Evolutionary conservation across 352 stramenopile genomes (phyloP).

Genomic region (Phytophthora constricta): DNA sequence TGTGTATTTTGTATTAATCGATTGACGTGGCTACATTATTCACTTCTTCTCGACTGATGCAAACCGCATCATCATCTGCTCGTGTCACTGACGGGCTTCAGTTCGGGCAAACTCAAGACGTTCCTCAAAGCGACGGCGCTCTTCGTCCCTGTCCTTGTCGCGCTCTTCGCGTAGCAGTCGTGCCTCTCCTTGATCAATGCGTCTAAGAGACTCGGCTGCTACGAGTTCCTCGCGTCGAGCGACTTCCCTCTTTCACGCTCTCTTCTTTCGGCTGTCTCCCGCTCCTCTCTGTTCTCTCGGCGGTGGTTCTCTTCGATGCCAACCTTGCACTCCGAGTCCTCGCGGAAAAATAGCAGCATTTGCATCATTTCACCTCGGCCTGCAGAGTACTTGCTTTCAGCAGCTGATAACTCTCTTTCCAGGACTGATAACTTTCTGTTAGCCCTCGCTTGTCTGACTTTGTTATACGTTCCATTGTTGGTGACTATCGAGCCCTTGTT

Average conservation of each 20-base stretch:
- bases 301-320: background rate
- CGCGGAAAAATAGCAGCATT: background rate
- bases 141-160: background rate
- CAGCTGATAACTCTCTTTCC: background rate
- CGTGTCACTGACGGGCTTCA: background rate
- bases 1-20: background rate
- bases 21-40: background rate
- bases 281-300: background rate
- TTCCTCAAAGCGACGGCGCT: background rate
- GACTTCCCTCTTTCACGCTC: too few relatives aligned
- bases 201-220: too few relatives aligned
- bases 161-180: too few relatives aligned
- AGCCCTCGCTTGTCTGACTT: background rate
- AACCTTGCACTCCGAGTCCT: background rate
- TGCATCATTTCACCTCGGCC: background rate
- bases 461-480: background rate
- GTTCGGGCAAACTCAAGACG: background rate
- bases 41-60: background rate
- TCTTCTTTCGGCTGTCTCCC: background rate
- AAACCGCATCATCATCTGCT: background rate
- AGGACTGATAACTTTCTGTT: background rate
- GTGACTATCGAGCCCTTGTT: background rate
- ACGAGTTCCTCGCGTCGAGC: too few relatives aligned
- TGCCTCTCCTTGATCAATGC: too few relatives aligned
- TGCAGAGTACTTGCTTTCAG: background rate